Percentiles rank a stretch among this genome's conserved stretches.
These are phyloP conservation scores for Oidiodendron maius DNA, from an alignment of 495 filamentous ascomycete genomes.

Conservation along the genomic window DNA sequence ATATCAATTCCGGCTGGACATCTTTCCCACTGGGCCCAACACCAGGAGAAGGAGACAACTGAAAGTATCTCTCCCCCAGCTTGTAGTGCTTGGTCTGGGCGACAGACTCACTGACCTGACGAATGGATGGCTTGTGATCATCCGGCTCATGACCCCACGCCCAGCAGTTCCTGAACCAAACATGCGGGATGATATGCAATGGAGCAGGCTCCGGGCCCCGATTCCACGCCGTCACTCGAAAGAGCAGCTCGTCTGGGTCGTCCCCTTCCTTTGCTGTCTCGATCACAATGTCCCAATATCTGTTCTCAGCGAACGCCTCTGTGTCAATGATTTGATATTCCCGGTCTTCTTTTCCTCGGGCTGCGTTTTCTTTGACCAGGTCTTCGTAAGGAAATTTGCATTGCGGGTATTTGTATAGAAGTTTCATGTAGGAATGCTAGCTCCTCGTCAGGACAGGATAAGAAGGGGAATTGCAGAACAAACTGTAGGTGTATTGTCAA, in stretches of 20 bases:
- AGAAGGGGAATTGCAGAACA: slow-evolving; percentile 11
- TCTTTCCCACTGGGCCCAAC: slow-evolving; percentile 71
- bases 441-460: too few relatives aligned
- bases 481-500: slow-evolving; percentile 83
- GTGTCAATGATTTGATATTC: slow-evolving; percentile 94
- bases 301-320: slow-evolving; percentile 82
- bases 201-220: slow-evolving; percentile 84
- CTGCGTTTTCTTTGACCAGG: slow-evolving; percentile 75
- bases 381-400: slow-evolving; percentile 86
- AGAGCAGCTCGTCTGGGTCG: slow-evolving; percentile 83
- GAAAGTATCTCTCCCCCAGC: slow-evolving; percentile 75
- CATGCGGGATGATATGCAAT: slow-evolving; percentile 87
- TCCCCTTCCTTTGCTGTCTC: slow-evolving; percentile 91
- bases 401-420: slow-evolving; percentile 95
- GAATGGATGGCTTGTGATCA: slow-evolving; percentile 71
- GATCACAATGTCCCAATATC: slow-evolving; percentile 96
- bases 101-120: slow-evolving; percentile 53
- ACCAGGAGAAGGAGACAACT: slow-evolving; percentile 85
- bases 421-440: slow-evolving; percentile 98
- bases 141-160: slow-evolving; percentile 73
- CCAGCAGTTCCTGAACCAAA: slow-evolving; percentile 98
- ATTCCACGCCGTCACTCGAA: slow-evolving; percentile 95
- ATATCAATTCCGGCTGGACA: slow-evolving; percentile 75
- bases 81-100: slow-evolving; percentile 69
- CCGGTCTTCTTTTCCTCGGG: slow-evolving; percentile 62